Base-by-base conservation (phyloP, 2,329 filamentous ascomycete species). In the Metarhizium robertsii region DNA sequence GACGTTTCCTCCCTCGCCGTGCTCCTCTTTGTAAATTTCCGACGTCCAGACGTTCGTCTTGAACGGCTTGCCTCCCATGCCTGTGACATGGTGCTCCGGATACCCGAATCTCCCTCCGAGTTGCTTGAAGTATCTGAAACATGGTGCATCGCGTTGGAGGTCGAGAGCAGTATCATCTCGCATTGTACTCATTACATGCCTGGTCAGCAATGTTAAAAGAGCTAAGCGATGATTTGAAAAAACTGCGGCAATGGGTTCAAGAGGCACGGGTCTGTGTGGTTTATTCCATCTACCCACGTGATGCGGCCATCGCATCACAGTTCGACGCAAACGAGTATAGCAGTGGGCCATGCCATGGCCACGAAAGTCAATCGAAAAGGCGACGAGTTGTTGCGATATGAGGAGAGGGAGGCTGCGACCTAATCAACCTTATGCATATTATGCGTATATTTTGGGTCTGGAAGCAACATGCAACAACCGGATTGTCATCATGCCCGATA, bases 151-250 rank as follows among this genome's bases (percentile, higher is more conserved):
- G 59, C 62, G 66, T 67, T 71, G 67, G 76, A 79, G 82, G 83
- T 86, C 66, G 83, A 86, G 81, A 73, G 67, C 70, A 74, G 79
- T 74, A 70, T 68, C 68, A 77, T 79, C 77, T 72, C 73, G 75
- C 74, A 68, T 64, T 68, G 70, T 67, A 66, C 70, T 69, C 64
- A 62, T 63, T 63, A 66, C 69, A 60, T 64, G 77, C 77, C 78
- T 81, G 77, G 76, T 78, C 79, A 81, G 78, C 79, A 73, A 64
- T 57, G 60, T 58, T 55, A 53, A 54, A 32, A 53, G 61, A 59
- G 58, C 62, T 63, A 10, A 36, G 63, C 63, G 65, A 61, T 60
- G 64, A 59, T 60, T 53, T 52, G 40, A 56, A 53, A 11, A 65
- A 65, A 64, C 61, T 55, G 57, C 59, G 63, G 63, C 63, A 42